Conservation (phyloP, 495 filamentous ascomycete species). For the Bathelium albidoporum region DNA sequence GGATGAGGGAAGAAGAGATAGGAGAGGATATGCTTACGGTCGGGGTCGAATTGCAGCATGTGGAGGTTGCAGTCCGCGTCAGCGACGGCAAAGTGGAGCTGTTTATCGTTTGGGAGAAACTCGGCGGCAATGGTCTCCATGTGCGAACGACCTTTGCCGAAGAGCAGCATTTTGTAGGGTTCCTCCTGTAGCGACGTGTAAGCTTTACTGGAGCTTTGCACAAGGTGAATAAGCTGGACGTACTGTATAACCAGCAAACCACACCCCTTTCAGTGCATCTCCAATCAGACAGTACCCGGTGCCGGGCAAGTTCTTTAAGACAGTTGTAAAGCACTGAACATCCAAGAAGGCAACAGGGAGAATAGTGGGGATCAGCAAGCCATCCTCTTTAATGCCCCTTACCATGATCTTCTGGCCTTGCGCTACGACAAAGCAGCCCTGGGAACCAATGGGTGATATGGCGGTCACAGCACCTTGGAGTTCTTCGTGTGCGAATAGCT, state of each 20-base stretch:
- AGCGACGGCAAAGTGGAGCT: constrained; percentile 70
- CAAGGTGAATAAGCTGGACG: no score
- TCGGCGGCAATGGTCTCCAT: constrained; percentile 75
- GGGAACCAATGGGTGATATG: constrained; percentile 75
- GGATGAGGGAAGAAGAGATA: background rate
- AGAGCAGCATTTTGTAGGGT: constrained; percentile 88
- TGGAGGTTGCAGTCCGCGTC: constrained; percentile 82
- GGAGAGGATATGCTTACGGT: constrained; percentile 41
- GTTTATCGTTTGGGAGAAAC: constrained; percentile 76
- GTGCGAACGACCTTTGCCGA: constrained; percentile 67
- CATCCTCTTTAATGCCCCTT: constrained; percentile 88
- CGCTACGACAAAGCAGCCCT: constrained; percentile 80
- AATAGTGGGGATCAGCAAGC: constrained; percentile 41
- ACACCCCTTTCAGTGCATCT: constrained; percentile 85
- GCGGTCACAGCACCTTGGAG: constrained; percentile 92
- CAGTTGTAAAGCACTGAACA: constrained; percentile 82
- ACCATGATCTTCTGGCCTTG: constrained; percentile 98
- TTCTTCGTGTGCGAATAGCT: constrained; percentile 77
- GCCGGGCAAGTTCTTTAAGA: constrained; percentile 66
- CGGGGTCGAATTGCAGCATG: constrained; percentile 86
- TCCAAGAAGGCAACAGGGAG: constrained; percentile 97
- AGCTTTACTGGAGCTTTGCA: no score
- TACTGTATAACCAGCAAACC: constrained; percentile 88
- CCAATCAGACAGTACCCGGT: constrained; percentile 77
- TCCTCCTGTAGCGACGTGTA: constrained; percentile 39